These are phyloP conservation scores for Venturiaceae sp. DNA, from an alignment of 2,329 filamentous ascomycete species.

Conservation along the genomic window DNA sequence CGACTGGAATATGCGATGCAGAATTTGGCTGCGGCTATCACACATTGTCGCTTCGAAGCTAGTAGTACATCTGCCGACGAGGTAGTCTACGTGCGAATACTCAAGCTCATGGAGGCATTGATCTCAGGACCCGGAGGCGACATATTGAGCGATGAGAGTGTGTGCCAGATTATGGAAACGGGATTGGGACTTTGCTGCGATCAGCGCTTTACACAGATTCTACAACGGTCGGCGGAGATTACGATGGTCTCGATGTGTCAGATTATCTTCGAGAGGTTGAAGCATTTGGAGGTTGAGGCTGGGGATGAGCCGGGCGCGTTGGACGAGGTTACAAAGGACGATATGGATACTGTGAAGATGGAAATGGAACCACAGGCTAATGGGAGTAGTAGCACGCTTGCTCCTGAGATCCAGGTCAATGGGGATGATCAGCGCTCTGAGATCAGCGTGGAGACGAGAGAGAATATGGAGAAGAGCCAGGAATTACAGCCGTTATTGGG, in stretches of 20 bases:
- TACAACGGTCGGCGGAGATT: constrained; percentile 86
- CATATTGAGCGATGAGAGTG: constrained; percentile 92
- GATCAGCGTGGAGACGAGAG: not conserved
- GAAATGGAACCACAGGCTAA: constrained; percentile 46
- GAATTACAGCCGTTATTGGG: constrained; percentile 3
- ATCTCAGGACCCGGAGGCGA: constrained; percentile 87
- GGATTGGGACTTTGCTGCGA: constrained; percentile 97
- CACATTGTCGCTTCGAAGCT: constrained; percentile 94
- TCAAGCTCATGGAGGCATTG: constrained; percentile 98
- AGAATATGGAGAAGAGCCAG: not conserved
- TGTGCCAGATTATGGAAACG: constrained; percentile 99
- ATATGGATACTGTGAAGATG: constrained; percentile 74
- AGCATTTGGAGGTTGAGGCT: constrained; percentile 71
- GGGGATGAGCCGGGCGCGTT: constrained; percentile 56
- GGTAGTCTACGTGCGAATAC: constrained; percentile 84
- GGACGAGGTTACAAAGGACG: constrained; percentile 56
- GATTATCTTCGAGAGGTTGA: constrained; percentile 90
- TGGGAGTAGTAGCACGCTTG: constrained; percentile 24
- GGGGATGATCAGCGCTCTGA: not conserved
- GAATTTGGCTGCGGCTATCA: constrained; percentile 85
- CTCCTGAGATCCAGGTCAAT: not conserved
- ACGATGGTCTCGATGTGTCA: constrained; percentile 99
- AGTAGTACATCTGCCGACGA: constrained; percentile 84
- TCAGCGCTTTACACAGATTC: constrained; percentile 77
- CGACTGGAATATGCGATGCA: constrained; percentile 89